These are phyloP conservation scores for Polysphondylium violaceum DNA, from an alignment of 78 protist genomes.

Conservation along the genomic window DNA sequence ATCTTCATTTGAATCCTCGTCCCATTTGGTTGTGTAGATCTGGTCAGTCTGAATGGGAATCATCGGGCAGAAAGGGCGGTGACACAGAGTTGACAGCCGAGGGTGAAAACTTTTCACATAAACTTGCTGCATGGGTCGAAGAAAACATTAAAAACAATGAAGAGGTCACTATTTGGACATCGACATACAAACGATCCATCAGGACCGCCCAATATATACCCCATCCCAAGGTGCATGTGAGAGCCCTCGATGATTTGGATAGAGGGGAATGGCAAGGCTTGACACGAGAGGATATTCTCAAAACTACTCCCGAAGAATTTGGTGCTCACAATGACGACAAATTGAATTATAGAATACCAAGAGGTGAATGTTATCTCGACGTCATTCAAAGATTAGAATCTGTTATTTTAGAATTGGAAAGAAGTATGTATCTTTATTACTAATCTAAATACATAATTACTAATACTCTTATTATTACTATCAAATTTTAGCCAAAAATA, in stretches of 20 bases:
- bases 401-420: constrained; percentile 92
- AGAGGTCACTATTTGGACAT: constrained; percentile 87
- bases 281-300: constrained; percentile 91
- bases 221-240: constrained; percentile 76
- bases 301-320: constrained; percentile 84
- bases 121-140: constrained; percentile 71
- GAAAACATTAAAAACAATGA: constrained; percentile 45
- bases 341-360: constrained; percentile 91
- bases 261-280: constrained; percentile 97
- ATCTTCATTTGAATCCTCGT: constrained; percentile 82
- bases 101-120: constrained; percentile 86
- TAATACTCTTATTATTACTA: neutral
- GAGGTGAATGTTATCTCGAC: constrained; percentile 96
- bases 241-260: constrained; percentile 92
- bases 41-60: constrained; percentile 57
- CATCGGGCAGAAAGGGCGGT: constrained; percentile 91
- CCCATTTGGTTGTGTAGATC: constrained; percentile 83
- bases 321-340: constrained; percentile 86
- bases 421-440: constrained; percentile 60
- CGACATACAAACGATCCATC: constrained; percentile 76
- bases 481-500: constrained; percentile 30
- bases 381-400: constrained; percentile 93
- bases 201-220: constrained; percentile 79
- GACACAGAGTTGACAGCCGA: constrained; percentile 86
- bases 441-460: neutral